Conservation (phyloP, 345 rosid genomes). For the Brassica rapa region DNA sequence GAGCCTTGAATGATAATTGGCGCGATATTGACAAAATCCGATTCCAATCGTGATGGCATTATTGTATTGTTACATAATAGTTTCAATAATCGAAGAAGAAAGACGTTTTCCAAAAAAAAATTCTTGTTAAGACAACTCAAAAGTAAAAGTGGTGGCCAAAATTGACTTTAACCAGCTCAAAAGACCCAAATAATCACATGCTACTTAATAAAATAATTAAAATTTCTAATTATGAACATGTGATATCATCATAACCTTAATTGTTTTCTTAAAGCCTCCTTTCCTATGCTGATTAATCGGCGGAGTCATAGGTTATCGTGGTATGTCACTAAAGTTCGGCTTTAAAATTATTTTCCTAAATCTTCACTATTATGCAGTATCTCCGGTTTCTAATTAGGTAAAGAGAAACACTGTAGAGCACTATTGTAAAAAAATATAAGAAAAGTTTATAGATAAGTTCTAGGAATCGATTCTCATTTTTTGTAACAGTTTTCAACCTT, state of each 20-base stretch:
- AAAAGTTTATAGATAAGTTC: neutral
- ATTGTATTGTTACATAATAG: constrained; percentile 21
- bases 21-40: constrained; percentile 30
- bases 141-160: constrained; percentile 28
- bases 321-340: neutral
- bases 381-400: neutral
- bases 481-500: neutral
- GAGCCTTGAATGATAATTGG: constrained; percentile 4
- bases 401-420: neutral
- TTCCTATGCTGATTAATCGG: constrained; percentile 9
- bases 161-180: constrained; percentile 35
- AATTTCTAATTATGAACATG: constrained; percentile 31
- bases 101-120: constrained; percentile 25
- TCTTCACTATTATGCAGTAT: neutral
- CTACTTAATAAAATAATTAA: neutral
- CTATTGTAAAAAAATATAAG: neutral
- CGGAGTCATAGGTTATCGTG: constrained; percentile 2
- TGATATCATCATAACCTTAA: constrained; percentile 15
- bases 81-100: constrained; percentile 25
- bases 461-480: neutral
- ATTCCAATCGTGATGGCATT: constrained; percentile 41
- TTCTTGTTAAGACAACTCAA: constrained; percentile 7
- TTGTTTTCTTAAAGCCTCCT: constrained; percentile 3
- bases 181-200: constrained; percentile 38
- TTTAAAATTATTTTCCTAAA: neutral